A percentile compares a stretch with the other conserved stretches of the same genome.
Conservation (phyloP, 345 rosid species). For the Lagerstroemia speciosa region DNA sequence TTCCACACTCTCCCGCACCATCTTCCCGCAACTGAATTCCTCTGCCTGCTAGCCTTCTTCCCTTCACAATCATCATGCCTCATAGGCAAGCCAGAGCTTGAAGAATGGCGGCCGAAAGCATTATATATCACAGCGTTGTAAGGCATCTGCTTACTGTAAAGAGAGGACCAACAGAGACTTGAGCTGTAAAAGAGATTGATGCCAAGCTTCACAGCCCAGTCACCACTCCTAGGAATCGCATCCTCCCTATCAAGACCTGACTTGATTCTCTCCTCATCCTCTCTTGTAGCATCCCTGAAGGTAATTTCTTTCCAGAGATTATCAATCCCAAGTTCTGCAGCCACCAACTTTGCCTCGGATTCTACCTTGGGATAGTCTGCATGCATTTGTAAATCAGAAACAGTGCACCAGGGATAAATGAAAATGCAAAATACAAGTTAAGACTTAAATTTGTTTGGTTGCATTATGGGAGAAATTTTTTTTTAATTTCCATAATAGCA, state of each 20-base stretch:
- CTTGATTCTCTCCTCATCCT: constrained; percentile 62
- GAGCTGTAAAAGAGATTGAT: constrained; percentile 84
- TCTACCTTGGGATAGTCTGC: constrained; percentile 90
- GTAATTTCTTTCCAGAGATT: constrained; percentile 45
- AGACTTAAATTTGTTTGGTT: background rate
- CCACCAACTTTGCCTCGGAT: constrained; percentile 65
- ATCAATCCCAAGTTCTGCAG: constrained; percentile 64
- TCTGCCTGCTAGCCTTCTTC: constrained; percentile 37
- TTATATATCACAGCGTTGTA: constrained; percentile 75
- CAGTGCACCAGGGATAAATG: background rate
- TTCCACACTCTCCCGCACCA: constrained; percentile 99
- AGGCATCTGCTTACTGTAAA: constrained; percentile 97
- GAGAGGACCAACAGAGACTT: constrained; percentile 64
- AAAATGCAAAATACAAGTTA: background rate
- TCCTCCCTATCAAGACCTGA: constrained; percentile 69
- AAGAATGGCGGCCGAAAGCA: constrained; percentile 69
- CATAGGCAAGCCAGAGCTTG: constrained; percentile 29
- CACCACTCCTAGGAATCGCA: constrained; percentile 71
- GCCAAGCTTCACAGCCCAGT: constrained; percentile 92
- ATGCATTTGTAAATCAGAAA: constrained; percentile 10
- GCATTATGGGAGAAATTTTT: background rate
- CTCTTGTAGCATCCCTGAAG: constrained; percentile 52
- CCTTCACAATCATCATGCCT: constrained; percentile 34
- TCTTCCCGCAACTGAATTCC: constrained; percentile 49
- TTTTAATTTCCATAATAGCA: background rate